Evolutionary conservation across 345 rosid species (phyloP), one percentile per base, ranked within the genome.

Genomic region (Pseudoturritis turrita): DNA sequence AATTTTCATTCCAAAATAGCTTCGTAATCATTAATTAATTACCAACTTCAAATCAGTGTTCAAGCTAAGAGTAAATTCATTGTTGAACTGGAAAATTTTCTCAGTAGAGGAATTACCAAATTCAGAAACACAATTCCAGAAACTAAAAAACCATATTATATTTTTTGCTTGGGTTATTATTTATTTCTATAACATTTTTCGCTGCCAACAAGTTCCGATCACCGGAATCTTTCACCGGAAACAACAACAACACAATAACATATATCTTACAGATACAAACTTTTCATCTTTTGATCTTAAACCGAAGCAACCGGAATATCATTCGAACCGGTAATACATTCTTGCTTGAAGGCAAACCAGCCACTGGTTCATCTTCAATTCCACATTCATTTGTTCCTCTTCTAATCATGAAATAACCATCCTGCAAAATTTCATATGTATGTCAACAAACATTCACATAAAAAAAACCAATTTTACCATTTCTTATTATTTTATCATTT

Each of bases 371-470:
- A 14, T 68, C 88, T 81, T 95, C 99, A 51, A 91, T 87, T 9
- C 93, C 97, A 66, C 96, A 95, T 77, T 95, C 99, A 51, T 89
- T 86, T 31, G 90, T 79, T 73, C 96, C 96, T 78, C 97, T 91
- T 70, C 77, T 83, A 18, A 95, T 91, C 93, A 72, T 88, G 87
- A 95, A 91, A 77, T 83, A 91, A 51, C 96, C 96, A 60, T 95
- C 93, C 99, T 95, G 89, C 66, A 74, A 73, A 13, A n/a, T n/a
- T 72, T 72, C 44, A 50, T 18, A 58, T n/a, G n/a, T 2, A 29
- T 13, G 13, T 40, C 62, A 77, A 25, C 1, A 26, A 13, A 65
- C 66, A 40, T 37, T 41, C 53, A 29, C 44, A 57, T 56, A 17
- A n/a, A n/a, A n/a, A 1, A n/a, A 17, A n/a, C n/a, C n/a, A n/a